These are phyloP conservation scores for Adansonia grandidieri DNA, from an alignment of 441 rosid species.

Conservation along the genomic window DNA sequence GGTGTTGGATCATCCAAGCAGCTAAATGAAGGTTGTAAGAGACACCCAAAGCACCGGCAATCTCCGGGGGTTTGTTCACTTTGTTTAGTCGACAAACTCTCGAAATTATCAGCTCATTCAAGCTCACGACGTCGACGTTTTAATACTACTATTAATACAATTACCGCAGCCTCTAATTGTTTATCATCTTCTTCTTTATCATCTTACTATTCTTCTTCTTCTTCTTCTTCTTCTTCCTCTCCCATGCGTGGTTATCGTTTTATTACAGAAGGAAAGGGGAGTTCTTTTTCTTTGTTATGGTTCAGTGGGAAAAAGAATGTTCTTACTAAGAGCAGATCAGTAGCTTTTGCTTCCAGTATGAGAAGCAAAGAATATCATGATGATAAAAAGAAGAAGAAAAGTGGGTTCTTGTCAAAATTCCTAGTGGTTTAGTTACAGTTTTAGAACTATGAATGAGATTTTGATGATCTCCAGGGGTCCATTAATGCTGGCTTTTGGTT, in stretches of 20 bases:
- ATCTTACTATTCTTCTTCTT: constrained; percentile 39
- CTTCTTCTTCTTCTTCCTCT: constrained; percentile 42
- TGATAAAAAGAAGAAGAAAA: constrained; percentile 7
- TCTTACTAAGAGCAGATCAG: constrained; percentile 49
- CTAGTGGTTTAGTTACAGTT: constrained; percentile 21
- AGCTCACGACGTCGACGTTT: constrained; percentile 6
- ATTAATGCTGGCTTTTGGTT: not conserved
- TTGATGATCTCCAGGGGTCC: not conserved
- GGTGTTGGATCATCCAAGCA: constrained; percentile 22
- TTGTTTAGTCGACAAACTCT: constrained; percentile 53
- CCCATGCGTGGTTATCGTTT: constrained; percentile 38
- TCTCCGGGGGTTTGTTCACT: constrained; percentile 64
- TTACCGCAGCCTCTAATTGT: constrained; percentile 16
- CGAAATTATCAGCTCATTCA: constrained; percentile 33
- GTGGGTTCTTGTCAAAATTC: constrained; percentile 52
- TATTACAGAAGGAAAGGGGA: constrained; percentile 20
- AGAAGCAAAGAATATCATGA: constrained; percentile 19
- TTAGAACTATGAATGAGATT: constrained; percentile 37
- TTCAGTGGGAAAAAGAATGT: constrained; percentile 33
- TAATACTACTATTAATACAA: not conserved
- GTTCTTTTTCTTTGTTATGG: constrained; percentile 30
- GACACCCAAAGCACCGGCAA: constrained; percentile 61
- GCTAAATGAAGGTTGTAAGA: constrained; percentile 41
- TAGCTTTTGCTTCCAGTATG: constrained; percentile 38
- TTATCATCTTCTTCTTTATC: constrained; percentile 30